A percentile compares a stretch with the other conserved stretches of the same genome.
These are phyloP conservation scores for Gossypium trilobum DNA, from an alignment of 441 rosid genomes.

Conservation along the genomic window DNA sequence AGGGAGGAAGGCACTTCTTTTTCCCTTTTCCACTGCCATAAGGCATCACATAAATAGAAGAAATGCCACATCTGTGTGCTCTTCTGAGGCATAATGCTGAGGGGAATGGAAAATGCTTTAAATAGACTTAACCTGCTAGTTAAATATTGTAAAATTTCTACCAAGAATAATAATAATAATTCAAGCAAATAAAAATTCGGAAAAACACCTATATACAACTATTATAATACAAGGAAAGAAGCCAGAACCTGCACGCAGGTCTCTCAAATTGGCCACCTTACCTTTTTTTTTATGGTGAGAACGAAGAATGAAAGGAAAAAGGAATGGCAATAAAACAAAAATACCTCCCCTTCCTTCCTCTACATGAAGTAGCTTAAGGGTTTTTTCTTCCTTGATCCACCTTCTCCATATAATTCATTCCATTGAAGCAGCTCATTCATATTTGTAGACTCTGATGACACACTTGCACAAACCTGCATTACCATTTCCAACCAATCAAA, in stretches of 20 bases:
- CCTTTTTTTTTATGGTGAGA: conserved; percentile 3
- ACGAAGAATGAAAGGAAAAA: conserved; percentile 19
- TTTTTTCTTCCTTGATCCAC: conserved; percentile 87
- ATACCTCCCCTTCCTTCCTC: conserved; percentile 24
- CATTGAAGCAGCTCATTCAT: conserved; percentile 93
- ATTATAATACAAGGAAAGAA: conserved; percentile 27
- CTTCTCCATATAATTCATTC: conserved; percentile 98
- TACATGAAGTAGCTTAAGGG: conserved; percentile 97
- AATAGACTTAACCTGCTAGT: conserved; percentile 15
- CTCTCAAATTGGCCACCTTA: conserved; percentile 16
- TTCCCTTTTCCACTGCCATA: background rate
- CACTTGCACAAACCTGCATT: conserved; percentile 90
- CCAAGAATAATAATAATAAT: background rate
- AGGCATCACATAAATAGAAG: background rate
- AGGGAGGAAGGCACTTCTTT: background rate
- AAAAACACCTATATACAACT: conserved; percentile 25
- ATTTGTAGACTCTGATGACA: conserved; percentile 80
- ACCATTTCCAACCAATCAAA: background rate
- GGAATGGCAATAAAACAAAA: conserved; percentile 21
- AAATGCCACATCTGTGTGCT: background rate
- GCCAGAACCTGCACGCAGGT: conserved; percentile 19
- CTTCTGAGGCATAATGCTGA: background rate
- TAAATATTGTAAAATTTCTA: conserved; percentile 16
- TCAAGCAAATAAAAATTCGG: background rate
- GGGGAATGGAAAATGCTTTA: background rate